Base-by-base conservation (phyloP, 768 basidiomycete genomes). In the Lactarius deliciosus region DNA sequence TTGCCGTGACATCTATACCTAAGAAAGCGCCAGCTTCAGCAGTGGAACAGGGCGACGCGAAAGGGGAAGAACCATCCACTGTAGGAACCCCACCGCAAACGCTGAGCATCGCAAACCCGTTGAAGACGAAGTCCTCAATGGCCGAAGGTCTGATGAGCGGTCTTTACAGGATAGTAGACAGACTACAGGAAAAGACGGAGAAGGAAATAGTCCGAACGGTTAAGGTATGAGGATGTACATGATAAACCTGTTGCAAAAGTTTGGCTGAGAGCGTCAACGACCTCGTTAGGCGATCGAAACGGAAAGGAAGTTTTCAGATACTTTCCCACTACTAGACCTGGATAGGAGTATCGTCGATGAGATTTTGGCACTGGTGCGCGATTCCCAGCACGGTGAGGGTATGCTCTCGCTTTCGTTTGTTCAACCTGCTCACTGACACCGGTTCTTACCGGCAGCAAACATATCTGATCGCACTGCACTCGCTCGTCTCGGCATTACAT, bases 151-250 rank as follows among this genome's bases (percentile, higher is more conserved):
- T 13, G 83, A 83, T 72, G 84, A 88, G 61, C 81, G 79, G 66
- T 79, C 81, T 36, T 79, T 93, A 60, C 94, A 95, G 77, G 77
- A 75, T 94, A 57, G 85, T 96, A 1, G 94, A 96, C 69, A 89
- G 85, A 72, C 79, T 89, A 57, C 93, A 96, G 72, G 93, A 96
- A 25, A 94, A 87, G 74, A 90, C 85, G 7, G 92, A 96, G 75
- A 94, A 88, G 75, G 96, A 97, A 72, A 85, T 96, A 64, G 76
- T 80, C 5, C 82, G 87, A 64, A 78, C 84, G 10, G 68, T 91
- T 69, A 92, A 91, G 86, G 95, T 90, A 71, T 25, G 77, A 22
- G 18, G 53, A 32, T 28, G 56, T 18, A 38, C 30, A 45, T 5
- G 47, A 32, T 28, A 59, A 38, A 57, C 13, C 34, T 41, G 34